Evolutionary conservation across 106 monocot species (phyloP), one percentile per base, ranked within the genome.

Genomic region (Phalaenopsis aphrodite): DNA sequence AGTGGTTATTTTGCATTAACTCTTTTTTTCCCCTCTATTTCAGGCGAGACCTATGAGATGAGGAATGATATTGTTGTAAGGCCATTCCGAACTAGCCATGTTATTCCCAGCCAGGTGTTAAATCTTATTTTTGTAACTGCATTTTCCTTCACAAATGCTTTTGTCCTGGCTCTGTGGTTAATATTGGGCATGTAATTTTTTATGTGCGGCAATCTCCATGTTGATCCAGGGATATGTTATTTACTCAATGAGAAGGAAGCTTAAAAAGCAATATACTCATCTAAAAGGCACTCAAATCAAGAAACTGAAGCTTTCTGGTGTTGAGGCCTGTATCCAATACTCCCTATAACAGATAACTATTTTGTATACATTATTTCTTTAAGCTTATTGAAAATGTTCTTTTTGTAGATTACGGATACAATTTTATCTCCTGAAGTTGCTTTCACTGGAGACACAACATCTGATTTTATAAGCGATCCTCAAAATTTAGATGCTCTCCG

Each of bases 11-110:
- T 61, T 61, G 61, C 6, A 61, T 61, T 23, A 21, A 21, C 64
- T 65, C 24, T 65, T 23, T 65, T 24, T 65, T 65, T 65, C 19
- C n/a, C 21, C 17, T 21, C 61, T 61, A 46, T 78, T 78, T 79
- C 69, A 99, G 98, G 95, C 39, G 98, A 99, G 81, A 99, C 98
- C 1, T 99, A 95, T 86, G 94, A 99, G 81, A 85, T 99, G 78
- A 86, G 98, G 57, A 99, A 95, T 89, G 91, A 99, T 75, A 91
- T 99, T 87, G 95, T 99, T 84, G 94, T 92, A 23, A 91, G 94
- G 79, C 98, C 98, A 86, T 99, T 99, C 80, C 85, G 84, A 86
- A 99, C 98, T 24, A 84, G 87, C 75, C 98, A 99, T 88, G 93
- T 91, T 55, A 93, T 99, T 76, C 94, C 98, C 37, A 99, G 98